phyloP scores from a whole-genome alignment of 2,329 filamentous ascomycete genomes.

The Aspergillus phoenicis region DNA sequence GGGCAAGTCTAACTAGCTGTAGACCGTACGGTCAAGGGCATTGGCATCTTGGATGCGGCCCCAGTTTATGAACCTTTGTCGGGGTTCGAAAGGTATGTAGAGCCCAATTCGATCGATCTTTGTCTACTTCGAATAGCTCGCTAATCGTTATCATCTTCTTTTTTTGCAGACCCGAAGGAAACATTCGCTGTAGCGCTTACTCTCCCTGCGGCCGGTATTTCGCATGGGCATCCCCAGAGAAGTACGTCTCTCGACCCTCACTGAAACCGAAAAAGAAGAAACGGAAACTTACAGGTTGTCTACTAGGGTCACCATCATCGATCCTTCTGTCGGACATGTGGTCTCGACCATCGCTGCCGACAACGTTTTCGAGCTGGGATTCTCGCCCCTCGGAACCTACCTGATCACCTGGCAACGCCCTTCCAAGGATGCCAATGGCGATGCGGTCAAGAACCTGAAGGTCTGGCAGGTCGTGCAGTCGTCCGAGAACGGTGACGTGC shows the following conservation, averaged over 20 bases:
- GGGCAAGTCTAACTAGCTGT: conserved; percentile 32
- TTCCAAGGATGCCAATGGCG: conserved; percentile 87
- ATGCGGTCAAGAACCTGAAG: conserved; percentile 95
- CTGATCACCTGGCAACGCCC: conserved; percentile 96
- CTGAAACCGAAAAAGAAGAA: background rate
- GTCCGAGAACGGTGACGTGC: conserved; percentile 59
- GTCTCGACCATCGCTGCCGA: conserved; percentile 74
- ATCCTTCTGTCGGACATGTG: conserved; percentile 74
- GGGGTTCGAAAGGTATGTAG: conserved; percentile 66
- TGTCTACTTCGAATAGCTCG: background rate
- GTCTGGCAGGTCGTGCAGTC: conserved; percentile 87
- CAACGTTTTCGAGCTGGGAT: conserved; percentile 91
- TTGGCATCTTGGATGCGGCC: conserved; percentile 89
- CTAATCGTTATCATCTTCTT: conserved; percentile 11
- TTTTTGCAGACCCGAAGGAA: conserved; percentile 76
- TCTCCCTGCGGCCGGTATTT: conserved; percentile 96
- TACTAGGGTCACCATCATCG: conserved; percentile 74
- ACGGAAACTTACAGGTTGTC: conserved; percentile 15
- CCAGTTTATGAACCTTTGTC: conserved; percentile 83
- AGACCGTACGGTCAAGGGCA: conserved; percentile 93
- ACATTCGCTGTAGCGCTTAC: conserved; percentile 91
- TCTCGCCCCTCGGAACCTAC: conserved; percentile 89
- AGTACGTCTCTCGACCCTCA: conserved; percentile 47
- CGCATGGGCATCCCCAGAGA: conserved; percentile 86
- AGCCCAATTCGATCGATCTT: background rate